Evolutionary conservation across 768 basidiomycete genomes (phyloP), one percentile per base, ranked within the genome.

Genomic region (Boletus fagicola): DNA sequence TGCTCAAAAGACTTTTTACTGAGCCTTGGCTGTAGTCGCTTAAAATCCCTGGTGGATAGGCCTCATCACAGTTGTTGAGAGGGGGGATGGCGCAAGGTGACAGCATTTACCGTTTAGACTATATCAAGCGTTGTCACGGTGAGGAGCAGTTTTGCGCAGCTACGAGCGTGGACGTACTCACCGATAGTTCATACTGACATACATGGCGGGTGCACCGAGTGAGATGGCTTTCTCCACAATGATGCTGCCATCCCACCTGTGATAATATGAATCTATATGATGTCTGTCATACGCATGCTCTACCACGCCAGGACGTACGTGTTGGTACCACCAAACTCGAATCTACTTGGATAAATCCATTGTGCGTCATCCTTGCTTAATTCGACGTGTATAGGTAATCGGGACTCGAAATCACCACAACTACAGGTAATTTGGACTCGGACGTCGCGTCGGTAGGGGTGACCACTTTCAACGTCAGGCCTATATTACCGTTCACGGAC

Each of bases 391-490:
- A 35, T 15, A 35, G 35, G 13, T 15, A 35, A 5, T 35, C 5
- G 3, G 5, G 13, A 35, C 35, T 35, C 35, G 5, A 40, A 73
- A 80, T 44, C 67, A 83, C 83, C 33, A 78, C 80, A n/a, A 82
- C 70, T 6, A 86, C 81, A 2, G 84, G 84, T 3, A 84, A 69
- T 51, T 79, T 79, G 9, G 77, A 77, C 62, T 2, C 77, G 52
- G 0, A 15, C 15, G 74, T 76, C 1, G 78, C 74, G 35, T 59
- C 66, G 1, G 68, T 64, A 5, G 84, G 83, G 50, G 74, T 76
- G 22, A 82, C 62, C 18, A 85, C 76, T 57, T 85, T 83, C 38
- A 86, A 55, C 1, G 77, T 82, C 18, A 85, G 70, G 67, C 83
- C 82, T 64, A 26, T 11, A 0, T 18, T 20, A 26, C 4, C 28